Evolutionary conservation across 140 eudicot species (phyloP).

Genomic region (Anethum foeniculum): DNA sequence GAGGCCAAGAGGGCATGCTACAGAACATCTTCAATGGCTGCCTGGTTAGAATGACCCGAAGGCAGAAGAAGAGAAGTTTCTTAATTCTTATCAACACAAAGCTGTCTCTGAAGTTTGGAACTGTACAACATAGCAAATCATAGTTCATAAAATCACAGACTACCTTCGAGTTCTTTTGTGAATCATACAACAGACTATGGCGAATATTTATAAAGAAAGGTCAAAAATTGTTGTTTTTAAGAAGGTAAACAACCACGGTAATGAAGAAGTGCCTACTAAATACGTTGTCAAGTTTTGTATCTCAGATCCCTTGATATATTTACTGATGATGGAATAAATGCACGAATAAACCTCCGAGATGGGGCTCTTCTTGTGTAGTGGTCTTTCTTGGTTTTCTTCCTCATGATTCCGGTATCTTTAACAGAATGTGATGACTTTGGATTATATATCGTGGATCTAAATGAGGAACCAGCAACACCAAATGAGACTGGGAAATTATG

Average conservation of each 20-base stretch:
- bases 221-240: not conserved
- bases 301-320: constrained; percentile 9
- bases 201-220: not conserved
- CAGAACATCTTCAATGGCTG: constrained; percentile 27
- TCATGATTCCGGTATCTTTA: constrained; percentile 22
- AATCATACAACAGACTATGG: not conserved
- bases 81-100: no score
- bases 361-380: constrained; percentile 23
- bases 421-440: constrained; percentile 41
- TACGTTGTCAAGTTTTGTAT: constrained; percentile 8
- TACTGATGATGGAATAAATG: constrained; percentile 14
- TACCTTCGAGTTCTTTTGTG: not conserved
- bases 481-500: constrained; percentile 37
- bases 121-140: not conserved
- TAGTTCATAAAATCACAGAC: not conserved
- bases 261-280: not conserved
- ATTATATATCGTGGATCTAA: constrained; percentile 33
- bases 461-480: constrained; percentile 31
- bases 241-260: not conserved
- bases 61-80: no score
- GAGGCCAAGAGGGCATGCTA: constrained; percentile 23
- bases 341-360: constrained; percentile 11
- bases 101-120: not conserved
- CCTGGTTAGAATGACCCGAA: not conserved
- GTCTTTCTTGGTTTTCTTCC: constrained; percentile 28